Evolutionary conservation across 2,329 filamentous ascomycete species (phyloP).

Genomic region (Pestalotiopsis sp.): DNA sequence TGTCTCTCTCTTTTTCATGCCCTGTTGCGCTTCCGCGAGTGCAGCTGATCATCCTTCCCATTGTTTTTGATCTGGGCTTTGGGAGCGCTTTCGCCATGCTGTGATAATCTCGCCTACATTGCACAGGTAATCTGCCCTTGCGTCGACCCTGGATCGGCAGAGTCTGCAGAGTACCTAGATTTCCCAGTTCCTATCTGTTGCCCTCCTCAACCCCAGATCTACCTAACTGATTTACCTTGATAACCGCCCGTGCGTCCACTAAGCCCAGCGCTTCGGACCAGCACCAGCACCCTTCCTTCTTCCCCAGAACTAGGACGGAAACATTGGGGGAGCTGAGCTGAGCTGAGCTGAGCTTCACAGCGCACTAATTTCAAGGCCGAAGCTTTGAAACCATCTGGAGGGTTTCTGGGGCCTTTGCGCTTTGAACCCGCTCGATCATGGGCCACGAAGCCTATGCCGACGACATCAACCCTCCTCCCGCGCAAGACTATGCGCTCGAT

Average conservation of each 20-base stretch:
- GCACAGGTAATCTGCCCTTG: neutral
- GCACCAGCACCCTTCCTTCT: too few relatives aligned
- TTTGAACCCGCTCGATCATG: neutral
- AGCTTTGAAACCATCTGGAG: too few relatives aligned
- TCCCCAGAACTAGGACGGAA: too few relatives aligned
- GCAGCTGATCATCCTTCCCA: neutral
- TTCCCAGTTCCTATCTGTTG: too few relatives aligned
- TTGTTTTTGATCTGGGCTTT: neutral
- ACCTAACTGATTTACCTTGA: too few relatives aligned
- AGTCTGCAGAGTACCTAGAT: neutral
- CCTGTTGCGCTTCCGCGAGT: neutral
- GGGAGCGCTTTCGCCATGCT: neutral
- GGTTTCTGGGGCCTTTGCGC: too few relatives aligned
- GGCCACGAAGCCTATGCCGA: slow-evolving; percentile 6
- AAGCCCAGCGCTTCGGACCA: too few relatives aligned
- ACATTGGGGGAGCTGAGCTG: too few relatives aligned
- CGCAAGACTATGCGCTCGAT: slow-evolving; percentile 21
- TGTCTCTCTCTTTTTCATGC: neutral
- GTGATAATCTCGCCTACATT: neutral
- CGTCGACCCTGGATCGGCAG: neutral
- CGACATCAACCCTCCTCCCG: slow-evolving; percentile 17
- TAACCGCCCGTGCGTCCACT: too few relatives aligned
- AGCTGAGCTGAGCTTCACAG: too few relatives aligned
- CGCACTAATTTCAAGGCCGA: too few relatives aligned
- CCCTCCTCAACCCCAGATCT: too few relatives aligned